A percentile compares a stretch with the other conserved stretches of the same genome.
Conservation (phyloP, 2,329 filamentous ascomycete genomes). For the Purpureocillium takamizusanense region DNA sequence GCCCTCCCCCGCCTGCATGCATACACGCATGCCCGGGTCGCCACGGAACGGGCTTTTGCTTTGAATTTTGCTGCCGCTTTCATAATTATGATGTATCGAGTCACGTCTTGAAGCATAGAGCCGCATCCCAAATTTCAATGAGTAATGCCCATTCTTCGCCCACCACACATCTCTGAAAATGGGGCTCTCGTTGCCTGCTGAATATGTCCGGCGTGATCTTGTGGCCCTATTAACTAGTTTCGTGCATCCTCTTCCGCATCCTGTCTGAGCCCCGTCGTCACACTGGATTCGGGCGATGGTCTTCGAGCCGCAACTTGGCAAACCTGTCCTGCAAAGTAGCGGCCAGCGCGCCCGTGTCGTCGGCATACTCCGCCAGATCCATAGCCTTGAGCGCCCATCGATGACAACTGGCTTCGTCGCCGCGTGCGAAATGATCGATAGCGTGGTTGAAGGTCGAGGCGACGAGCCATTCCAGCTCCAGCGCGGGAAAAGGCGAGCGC, state of each 20-base stretch:
- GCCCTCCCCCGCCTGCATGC: no score
- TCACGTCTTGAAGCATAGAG: background rate
- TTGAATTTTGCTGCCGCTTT: background rate
- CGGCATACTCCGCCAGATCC: slow-evolving; percentile 47
- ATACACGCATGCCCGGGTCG: background rate
- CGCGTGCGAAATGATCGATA: slow-evolving; percentile 52
- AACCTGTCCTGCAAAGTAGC: slow-evolving; percentile 34
- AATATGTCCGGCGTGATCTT: no score
- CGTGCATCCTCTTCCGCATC: no score
- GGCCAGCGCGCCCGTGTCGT: slow-evolving; percentile 42
- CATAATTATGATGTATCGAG: background rate
- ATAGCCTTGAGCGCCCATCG: slow-evolving; percentile 57
- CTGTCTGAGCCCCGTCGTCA: no score
- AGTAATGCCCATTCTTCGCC: no score
- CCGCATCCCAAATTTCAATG: background rate
- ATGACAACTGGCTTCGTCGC: slow-evolving; percentile 44
- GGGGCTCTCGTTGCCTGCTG: no score
- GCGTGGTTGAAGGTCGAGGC: slow-evolving; percentile 61
- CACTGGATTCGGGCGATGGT: no score
- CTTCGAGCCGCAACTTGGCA: slow-evolving; percentile 24
- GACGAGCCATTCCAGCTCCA: slow-evolving; percentile 71
- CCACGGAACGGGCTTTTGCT: background rate
- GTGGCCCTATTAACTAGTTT: no score
- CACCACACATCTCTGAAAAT: no score
- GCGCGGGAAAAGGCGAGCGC: slow-evolving; percentile 46